Evolutionary conservation across 495 filamentous ascomycete genomes (phyloP).

Genomic region (Alectoria sarmentosa): DNA sequence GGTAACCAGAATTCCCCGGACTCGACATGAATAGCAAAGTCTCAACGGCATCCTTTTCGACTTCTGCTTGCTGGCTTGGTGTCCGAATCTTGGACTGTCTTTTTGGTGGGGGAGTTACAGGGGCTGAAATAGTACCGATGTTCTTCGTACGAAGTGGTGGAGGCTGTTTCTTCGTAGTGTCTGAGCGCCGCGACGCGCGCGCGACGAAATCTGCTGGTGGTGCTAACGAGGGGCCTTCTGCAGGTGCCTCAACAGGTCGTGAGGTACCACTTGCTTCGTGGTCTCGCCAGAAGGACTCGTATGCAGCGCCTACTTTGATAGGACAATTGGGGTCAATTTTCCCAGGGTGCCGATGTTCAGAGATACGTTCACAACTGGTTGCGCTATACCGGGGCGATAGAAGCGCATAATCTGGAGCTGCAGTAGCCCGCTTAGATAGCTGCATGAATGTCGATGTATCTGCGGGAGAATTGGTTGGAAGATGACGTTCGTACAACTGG

Average conservation of each 20-base stretch:
- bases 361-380: neutral
- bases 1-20: slow-evolving; percentile 59
- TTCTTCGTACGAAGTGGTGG: slow-evolving; percentile 16
- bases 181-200: slow-evolving; percentile 27
- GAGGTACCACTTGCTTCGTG: slow-evolving; percentile 26
- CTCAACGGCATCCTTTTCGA: slow-evolving; percentile 84
- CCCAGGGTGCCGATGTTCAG: neutral
- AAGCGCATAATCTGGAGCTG: neutral
- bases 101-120: slow-evolving; percentile 17
- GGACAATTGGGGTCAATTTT: neutral
- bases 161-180: slow-evolving; percentile 21
- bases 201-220: slow-evolving; percentile 55
- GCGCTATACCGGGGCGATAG: no score
- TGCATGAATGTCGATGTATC: neutral
- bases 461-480: neutral
- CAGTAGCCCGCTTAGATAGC: neutral
- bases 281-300: slow-evolving; percentile 41
- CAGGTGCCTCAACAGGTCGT: slow-evolving; percentile 15
- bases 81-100: slow-evolving; percentile 36
- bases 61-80: slow-evolving; percentile 58
- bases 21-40: slow-evolving; percentile 83
- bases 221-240: slow-evolving; percentile 35
- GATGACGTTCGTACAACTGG: slow-evolving; percentile 18
- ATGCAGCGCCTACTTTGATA: slow-evolving; percentile 21
- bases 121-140: slow-evolving; percentile 47